Base-by-base conservation (phyloP, 805 yeast genomes). In the Zygosaccharomyces siamensis region DNA sequence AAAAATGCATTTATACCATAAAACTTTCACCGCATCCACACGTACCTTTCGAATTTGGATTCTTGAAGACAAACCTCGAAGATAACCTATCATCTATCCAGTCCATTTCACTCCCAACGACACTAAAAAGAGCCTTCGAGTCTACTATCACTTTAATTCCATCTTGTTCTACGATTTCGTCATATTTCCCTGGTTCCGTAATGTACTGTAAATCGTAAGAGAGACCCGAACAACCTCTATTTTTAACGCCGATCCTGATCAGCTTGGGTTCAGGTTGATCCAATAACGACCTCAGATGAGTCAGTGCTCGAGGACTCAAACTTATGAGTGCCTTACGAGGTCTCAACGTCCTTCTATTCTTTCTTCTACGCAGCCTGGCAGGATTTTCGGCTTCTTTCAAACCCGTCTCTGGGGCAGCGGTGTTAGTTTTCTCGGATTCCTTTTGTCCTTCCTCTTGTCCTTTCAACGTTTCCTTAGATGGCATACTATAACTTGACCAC, bases 11-110 rank as follows among this genome's bases (percentile, higher is more conserved):
- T 63, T 72, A 90, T 7, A 92, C 97, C 97, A 90, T 93, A 68
- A 93, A 93, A 4, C 97, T 88, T 72, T 93, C 99, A 47, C 99
- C 99, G 69, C 99, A 93, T 10, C 99, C 99, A 71, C 99, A 93
- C 43, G 96, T 87, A 28, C 98, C 99, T 72, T 92, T 93, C 35
- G 96, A 86, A 70, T 93, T 93, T 54, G 99, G 99, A 68, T 93
- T 93, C 64, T 78, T 84, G 75, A 93, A 93, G 16, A 93, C 89
- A 66, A 93, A 93, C 61, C 95, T 79, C 11, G 93, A 83, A 28
- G 89, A 79, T 54, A 93, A 73, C 67, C 89, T 90, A 62, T 93
- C 97, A 63, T 93, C 98, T 43, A 88, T 75, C 96, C 97, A 93
- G 69, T 93, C 99, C 99, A 93, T 93, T 69, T 90, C 96, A 5